Conservation (phyloP, 1,139 yeast species). For the Meyerozyma carpophila region DNA sequence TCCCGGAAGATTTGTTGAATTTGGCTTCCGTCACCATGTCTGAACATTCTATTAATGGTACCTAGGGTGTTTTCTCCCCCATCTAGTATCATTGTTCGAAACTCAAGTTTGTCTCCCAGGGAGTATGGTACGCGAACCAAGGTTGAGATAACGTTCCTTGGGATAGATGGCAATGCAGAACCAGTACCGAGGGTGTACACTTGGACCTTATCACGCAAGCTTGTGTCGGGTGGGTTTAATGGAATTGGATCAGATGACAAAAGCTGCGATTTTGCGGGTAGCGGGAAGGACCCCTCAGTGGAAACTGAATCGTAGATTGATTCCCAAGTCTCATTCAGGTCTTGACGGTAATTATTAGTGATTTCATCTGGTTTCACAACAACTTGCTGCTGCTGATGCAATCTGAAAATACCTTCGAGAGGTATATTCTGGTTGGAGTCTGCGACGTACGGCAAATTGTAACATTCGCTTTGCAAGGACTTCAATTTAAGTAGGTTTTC, state of each 20-base stretch:
- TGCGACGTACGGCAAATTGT: conserved; percentile 40
- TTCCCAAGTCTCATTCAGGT: conserved; percentile 31
- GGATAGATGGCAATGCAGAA: conserved; percentile 80
- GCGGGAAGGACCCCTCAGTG: conserved; percentile 13
- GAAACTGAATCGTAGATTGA: conserved; percentile 39
- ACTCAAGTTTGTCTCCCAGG: conserved; percentile 20
- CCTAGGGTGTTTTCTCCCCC: conserved; percentile 95
- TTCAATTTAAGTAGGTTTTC: conserved; percentile 52
- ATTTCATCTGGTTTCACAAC: conserved; percentile 21
- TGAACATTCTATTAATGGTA: conserved; percentile 58
- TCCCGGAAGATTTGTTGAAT: conserved; percentile 42
- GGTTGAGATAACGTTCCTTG: conserved; percentile 80
- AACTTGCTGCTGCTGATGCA: conserved; percentile 29
- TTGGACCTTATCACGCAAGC: conserved; percentile 54
- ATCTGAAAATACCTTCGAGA: conserved; percentile 16
- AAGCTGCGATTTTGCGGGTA: conserved; percentile 13
- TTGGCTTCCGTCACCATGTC: conserved; percentile 30
- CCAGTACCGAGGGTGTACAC: conserved; percentile 88
- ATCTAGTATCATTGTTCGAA: conserved; percentile 59
- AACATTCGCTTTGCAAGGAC: conserved; percentile 46
- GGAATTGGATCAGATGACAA: conserved; percentile 17
- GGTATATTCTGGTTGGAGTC: conserved; percentile 13
- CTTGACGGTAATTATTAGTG: conserved; percentile 14
- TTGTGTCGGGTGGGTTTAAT: conserved; percentile 10
- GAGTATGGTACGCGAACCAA: conserved; percentile 61